These are phyloP conservation scores for Wickerhamomyces chaumierensis DNA, from an alignment of 805 yeast species.

Conservation along the genomic window DNA sequence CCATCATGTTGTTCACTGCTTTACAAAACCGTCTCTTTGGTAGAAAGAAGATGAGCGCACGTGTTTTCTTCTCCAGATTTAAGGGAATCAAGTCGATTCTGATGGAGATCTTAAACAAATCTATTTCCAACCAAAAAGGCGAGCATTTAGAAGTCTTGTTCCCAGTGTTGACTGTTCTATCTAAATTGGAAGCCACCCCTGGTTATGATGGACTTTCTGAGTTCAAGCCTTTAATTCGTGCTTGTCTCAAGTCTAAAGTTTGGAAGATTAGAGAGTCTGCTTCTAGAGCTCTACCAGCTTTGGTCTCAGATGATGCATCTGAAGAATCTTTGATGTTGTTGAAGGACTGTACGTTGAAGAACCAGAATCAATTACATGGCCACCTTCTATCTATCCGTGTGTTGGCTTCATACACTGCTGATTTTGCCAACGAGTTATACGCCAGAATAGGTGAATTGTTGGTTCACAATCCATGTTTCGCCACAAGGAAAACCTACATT, in stretches of 20 bases:
- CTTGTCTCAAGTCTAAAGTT: constrained; percentile 37
- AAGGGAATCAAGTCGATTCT: constrained; percentile 40
- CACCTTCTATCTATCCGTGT: constrained; percentile 35
- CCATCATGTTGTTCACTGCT: constrained; percentile 85
- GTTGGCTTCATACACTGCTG: constrained; percentile 11
- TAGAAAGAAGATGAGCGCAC: constrained; percentile 39
- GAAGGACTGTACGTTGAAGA: constrained; percentile 7
- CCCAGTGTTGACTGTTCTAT: constrained; percentile 63
- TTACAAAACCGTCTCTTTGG: constrained; percentile 76
- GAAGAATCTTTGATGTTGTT: constrained; percentile 21
- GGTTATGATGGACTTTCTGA: constrained; percentile 40
- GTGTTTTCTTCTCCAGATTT: constrained; percentile 61
- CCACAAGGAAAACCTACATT: constrained; percentile 25
- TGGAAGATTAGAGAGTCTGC: constrained; percentile 91
- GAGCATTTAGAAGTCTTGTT: constrained; percentile 49
- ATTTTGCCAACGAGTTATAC: constrained; percentile 3
- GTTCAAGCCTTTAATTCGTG: constrained; percentile 37
- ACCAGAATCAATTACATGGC: constrained; percentile 52
- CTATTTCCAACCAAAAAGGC: constrained; percentile 14
- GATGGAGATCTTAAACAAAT: constrained; percentile 26
- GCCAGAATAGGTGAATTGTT: constrained; percentile 7
- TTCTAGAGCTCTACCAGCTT: constrained; percentile 52
- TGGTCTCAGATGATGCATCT: constrained; percentile 24
- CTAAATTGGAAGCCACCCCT: constrained; percentile 54
- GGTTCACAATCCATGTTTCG: constrained; percentile 19